Conservation (phyloP, 2,329 filamentous ascomycete species). For the Colletotrichum nymphaeae region DNA sequence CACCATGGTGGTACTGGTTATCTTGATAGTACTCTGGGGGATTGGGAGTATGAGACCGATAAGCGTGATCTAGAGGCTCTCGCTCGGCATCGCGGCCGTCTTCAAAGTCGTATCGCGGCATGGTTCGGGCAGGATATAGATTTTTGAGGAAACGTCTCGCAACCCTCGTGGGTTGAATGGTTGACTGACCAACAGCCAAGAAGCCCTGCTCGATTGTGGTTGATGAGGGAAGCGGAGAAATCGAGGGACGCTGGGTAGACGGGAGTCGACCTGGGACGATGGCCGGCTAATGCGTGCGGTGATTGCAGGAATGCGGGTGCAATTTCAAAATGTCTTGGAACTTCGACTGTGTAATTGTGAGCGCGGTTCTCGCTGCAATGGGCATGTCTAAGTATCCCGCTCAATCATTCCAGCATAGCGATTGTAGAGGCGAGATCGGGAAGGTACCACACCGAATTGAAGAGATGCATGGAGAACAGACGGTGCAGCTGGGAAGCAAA, state of each 20-base stretch:
- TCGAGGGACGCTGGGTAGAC: constrained; percentile 4
- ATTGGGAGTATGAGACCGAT: constrained; percentile 31
- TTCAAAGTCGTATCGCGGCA: constrained; percentile 38
- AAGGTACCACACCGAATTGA: constrained; percentile 1
- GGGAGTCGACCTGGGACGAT: background rate
- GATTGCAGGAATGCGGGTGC: constrained; percentile 11
- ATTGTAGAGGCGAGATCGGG: constrained; percentile 5
- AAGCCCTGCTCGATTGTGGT: background rate
- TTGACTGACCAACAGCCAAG: constrained; percentile 23
- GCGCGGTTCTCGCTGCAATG: constrained; percentile 11
- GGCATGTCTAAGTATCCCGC: background rate
- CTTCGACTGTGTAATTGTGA: constrained; percentile 26
- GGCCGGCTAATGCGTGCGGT: constrained; percentile 8
- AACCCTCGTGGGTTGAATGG: constrained; percentile 20
- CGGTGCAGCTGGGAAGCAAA: background rate
- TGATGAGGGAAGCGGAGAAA: background rate
- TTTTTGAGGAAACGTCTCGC: constrained; percentile 4
- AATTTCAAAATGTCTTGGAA: constrained; percentile 30
- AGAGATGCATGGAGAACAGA: constrained; percentile 5
- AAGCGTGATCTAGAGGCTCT: constrained; percentile 35
- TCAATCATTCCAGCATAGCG: constrained; percentile 17
- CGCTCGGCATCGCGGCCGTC: constrained; percentile 31
- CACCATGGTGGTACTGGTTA: constrained; percentile 20
- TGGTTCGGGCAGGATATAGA: constrained; percentile 36
- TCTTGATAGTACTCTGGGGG: constrained; percentile 32